Base-by-base conservation (phyloP, 2,329 filamentous ascomycete species). In the Apiospora rasikravindrae region DNA sequence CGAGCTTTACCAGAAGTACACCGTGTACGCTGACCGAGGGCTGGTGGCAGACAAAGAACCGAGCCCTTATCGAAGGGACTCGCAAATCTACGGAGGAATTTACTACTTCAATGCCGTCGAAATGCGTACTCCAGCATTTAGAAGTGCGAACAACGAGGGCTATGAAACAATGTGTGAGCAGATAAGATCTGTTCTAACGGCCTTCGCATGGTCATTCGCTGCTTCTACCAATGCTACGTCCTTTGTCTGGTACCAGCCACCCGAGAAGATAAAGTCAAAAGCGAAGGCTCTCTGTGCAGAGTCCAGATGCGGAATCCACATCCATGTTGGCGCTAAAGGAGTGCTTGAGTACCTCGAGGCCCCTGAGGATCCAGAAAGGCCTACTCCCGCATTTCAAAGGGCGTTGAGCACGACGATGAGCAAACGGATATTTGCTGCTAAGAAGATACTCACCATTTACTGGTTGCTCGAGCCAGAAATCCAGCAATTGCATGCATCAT, bases 161-260 rank as follows among this genome's bases (percentile, higher is more conserved):
- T 4, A 13, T 29, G 1, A 61, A 2, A 1, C 22, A 5, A 61
- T 61, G 16, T 13, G 53, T 22, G 8, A 4, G 4, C 16, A 61
- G 1, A 5, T 61, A 3, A 0, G 11, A 4, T 2, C 16, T 13
- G 13, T n/a, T 37, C 1, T 37, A 1, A 22, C 2, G 3, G 29
- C 6, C 0, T 0, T 61, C 1, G 11, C 29, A 0, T 1, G 10
- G 7, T 2, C 11, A 4, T n/a, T n/a, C 8, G 6, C 7, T 13
- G 29, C 37, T 5, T 61, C 53, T 1, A 22, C 29, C 13, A 53
- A 53, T 37, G 57, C 57, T 16, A 33, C 33, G 1, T 11, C 22
- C 53, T 7, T 22, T 16, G 26, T 33, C 2, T 61, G 7, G 5
- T 61, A 37, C 26, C 0, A 33, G 8, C 26, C 16, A 3, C 53